Percentiles rank a stretch among this genome's conserved stretches.
Evolutionary conservation across 1,139 yeast genomes (phyloP).

Genomic region (Candida neerlandica): DNA sequence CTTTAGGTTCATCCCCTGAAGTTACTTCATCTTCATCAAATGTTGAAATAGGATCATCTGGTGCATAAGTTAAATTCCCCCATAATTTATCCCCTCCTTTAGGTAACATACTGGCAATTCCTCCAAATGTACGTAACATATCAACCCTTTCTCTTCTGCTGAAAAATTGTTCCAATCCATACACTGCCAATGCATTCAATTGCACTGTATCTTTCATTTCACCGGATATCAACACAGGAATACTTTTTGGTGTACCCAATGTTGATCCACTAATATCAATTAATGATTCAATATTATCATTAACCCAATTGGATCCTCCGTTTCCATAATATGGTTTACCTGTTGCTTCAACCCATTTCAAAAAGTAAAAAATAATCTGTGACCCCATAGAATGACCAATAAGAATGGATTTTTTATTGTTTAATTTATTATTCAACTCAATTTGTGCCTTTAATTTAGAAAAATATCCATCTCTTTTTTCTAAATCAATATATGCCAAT

Average conservation of each 20-base stretch:
- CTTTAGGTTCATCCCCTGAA: slow-evolving; percentile 26
- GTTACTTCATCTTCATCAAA: slow-evolving; percentile 11
- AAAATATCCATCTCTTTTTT: slow-evolving; percentile 83
- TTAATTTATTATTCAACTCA: slow-evolving; percentile 51
- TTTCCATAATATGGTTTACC: slow-evolving; percentile 74
- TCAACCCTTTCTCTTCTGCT: slow-evolving; percentile 87
- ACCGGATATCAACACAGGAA: slow-evolving; percentile 89
- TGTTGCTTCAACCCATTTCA: slow-evolving; percentile 94
- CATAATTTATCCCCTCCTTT: slow-evolving; percentile 90
- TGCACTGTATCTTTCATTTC: slow-evolving; percentile 98
- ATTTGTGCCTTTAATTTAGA: slow-evolving; percentile 70
- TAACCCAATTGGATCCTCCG: slow-evolving; percentile 88
- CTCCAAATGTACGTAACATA: slow-evolving; percentile 85
- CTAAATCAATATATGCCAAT: slow-evolving; percentile 84
- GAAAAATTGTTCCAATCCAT: slow-evolving; percentile 92
- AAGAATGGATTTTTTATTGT: slow-evolving; percentile 75
- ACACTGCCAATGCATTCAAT: slow-evolving; percentile 86
- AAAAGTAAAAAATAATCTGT: slow-evolving; percentile 80
- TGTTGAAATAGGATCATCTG: slow-evolving; percentile 56
- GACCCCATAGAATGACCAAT: slow-evolving; percentile 97
- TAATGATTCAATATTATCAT: slow-evolving; percentile 74
- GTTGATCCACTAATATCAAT: slow-evolving; percentile 87
- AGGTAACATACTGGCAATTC: slow-evolving; percentile 93
- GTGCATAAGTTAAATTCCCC: slow-evolving; percentile 67
- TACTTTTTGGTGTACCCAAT: slow-evolving; percentile 92